Conservation (phyloP, 768 basidiomycete genomes). For the Pleurotus tuoliensis region DNA sequence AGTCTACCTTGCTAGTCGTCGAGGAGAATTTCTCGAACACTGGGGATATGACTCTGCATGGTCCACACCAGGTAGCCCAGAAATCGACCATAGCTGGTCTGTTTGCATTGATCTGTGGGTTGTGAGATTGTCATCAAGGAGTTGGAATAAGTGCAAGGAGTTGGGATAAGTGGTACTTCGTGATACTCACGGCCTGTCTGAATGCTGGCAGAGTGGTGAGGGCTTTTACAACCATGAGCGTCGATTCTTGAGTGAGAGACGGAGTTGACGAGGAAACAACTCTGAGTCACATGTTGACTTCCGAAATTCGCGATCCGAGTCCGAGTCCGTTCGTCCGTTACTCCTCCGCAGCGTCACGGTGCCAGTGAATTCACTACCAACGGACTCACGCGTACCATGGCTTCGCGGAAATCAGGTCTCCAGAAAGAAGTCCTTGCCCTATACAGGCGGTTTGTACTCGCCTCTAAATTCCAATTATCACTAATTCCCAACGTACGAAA, state of each 20-base stretch:
- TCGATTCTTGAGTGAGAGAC: not conserved
- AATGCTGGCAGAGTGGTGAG: constrained; percentile 5
- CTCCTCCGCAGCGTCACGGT: too few species aligned
- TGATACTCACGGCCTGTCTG: constrained; percentile 1
- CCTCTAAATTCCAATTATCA: not conserved
- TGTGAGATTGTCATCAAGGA: not conserved
- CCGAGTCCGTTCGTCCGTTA: too few species aligned
- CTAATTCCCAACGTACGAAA: not conserved
- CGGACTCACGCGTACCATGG: constrained; percentile 15
- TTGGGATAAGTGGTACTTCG: not conserved
- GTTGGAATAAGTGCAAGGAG: not conserved
- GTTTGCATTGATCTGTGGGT: constrained; percentile 39
- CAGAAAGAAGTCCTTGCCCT: constrained; percentile 50
- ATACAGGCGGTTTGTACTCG: constrained; percentile 34
- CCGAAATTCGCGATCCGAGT: too few species aligned
- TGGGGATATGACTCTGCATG: constrained; percentile 64
- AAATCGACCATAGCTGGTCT: constrained; percentile 60
- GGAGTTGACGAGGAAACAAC: not conserved
- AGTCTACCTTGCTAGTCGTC: constrained; percentile 35
- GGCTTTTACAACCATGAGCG: not conserved
- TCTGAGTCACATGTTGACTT: not conserved
- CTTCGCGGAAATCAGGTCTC: constrained; percentile 35
- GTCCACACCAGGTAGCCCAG: constrained; percentile 78
- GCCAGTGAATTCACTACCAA: not conserved
- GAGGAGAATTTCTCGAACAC: constrained; percentile 54